Evolutionary conservation across 768 basidiomycete genomes (phyloP).

Genomic region (Candolleomyces efflorescens): DNA sequence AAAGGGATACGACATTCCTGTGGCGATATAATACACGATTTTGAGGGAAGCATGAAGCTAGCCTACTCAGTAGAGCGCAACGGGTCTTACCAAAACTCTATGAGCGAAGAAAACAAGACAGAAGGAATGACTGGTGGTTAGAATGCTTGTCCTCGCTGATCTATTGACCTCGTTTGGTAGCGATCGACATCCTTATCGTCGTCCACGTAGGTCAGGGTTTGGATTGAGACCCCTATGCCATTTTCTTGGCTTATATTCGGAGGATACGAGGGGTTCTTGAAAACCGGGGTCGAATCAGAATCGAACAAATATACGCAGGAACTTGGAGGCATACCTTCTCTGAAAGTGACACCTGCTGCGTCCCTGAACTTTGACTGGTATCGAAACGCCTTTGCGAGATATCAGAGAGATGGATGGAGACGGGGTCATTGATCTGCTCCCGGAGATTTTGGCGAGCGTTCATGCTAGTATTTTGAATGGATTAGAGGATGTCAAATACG

Average conservation of each 20-base stretch:
- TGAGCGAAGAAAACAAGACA: too few relatives aligned
- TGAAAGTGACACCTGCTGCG: too few relatives aligned
- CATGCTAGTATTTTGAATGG: conserved; percentile 23
- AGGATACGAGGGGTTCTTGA: too few relatives aligned
- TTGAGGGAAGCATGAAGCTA: too few relatives aligned
- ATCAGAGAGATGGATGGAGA: conserved; percentile 42
- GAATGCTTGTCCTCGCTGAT: background rate
- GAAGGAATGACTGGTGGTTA: background rate
- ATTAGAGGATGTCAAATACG: background rate
- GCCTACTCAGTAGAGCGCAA: too few relatives aligned
- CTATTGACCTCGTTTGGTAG: background rate
- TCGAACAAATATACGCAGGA: too few relatives aligned
- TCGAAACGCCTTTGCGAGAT: conserved; percentile 20
- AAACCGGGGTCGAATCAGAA: too few relatives aligned
- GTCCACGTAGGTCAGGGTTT: background rate
- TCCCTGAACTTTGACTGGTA: too few relatives aligned
- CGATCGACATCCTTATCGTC: background rate
- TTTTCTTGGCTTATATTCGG: background rate
- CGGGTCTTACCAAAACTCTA: too few relatives aligned
- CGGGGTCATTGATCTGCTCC: conserved; percentile 25
- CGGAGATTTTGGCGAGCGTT: conserved; percentile 44
- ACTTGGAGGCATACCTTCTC: too few relatives aligned
- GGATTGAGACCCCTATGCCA: background rate
- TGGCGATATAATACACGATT: background rate
- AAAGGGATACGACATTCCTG: background rate